Percentiles rank a stretch among this genome's conserved stretches.
Evolutionary conservation across 1,139 yeast species (phyloP).

Genomic region (Trichomonascaceae sp.): DNA sequence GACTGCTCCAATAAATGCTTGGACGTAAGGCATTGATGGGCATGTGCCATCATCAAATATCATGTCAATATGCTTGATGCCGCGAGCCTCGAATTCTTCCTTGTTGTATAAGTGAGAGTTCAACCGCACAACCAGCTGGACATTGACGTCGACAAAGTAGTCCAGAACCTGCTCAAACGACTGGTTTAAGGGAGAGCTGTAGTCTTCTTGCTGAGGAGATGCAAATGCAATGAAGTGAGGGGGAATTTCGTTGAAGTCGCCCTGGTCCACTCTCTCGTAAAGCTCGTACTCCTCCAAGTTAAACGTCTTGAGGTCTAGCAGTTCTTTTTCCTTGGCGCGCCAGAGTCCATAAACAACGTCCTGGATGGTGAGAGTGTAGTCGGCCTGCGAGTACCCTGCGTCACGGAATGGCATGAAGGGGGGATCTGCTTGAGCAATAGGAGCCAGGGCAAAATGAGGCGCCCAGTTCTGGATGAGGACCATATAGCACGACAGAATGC

Average conservation of each 20-base stretch:
- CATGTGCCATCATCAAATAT: conserved; percentile 97
- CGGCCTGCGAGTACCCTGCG: conserved; percentile 94
- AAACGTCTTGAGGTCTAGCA: conserved; percentile 77
- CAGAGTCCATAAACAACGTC: conserved; percentile 93
- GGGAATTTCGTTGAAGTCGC: conserved; percentile 84
- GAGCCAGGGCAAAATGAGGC: conserved; percentile 93
- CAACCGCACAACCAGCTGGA: conserved; percentile 78
- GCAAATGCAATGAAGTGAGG: conserved; percentile 97
- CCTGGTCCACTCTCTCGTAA: conserved; percentile 92
- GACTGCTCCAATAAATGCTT: conserved; percentile 87
- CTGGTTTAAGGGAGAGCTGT: conserved; percentile 20
- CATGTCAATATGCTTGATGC: conserved; percentile 85
- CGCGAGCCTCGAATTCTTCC: conserved; percentile 66
- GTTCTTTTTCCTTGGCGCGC: conserved; percentile 93
- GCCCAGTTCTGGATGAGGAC: conserved; percentile 94
- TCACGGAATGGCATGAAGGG: conserved; percentile 93
- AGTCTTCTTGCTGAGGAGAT: conserved; percentile 70
- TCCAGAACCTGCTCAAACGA: conserved; percentile 63
- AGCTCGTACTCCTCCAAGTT: conserved; percentile 85
- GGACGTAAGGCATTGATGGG: conserved; percentile 86
- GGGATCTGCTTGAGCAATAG: conserved; percentile 82
- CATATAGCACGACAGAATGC: conserved; percentile 89
- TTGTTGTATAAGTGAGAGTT: conserved; percentile 86
- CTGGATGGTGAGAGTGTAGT: conserved; percentile 83
- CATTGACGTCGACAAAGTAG: conserved; percentile 59